Evolutionary conservation across 495 filamentous ascomycete species (phyloP), one percentile per base, ranked within the genome.

Genomic region (Penicillium antarcticum): DNA sequence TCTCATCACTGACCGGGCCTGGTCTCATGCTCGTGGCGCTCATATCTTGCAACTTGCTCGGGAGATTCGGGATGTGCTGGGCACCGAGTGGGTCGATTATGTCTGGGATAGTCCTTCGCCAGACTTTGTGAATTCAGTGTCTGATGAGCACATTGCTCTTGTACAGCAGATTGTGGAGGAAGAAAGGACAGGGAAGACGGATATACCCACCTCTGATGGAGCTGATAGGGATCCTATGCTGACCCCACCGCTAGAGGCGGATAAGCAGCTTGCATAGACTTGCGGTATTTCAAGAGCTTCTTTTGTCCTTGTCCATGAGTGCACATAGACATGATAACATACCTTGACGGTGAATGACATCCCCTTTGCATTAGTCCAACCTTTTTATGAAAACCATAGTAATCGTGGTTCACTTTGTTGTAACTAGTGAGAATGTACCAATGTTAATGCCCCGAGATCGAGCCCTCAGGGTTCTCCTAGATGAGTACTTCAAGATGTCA

Each of bases 71-170:
- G 72, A 81, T 36, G 72, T 84, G 1, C 60, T 94, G 42, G 85
- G 84, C 4, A 24, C 60, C 0, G 67, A 76, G 16, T 91, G 87
- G 84, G 72, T 86, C 21, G 88, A 89, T 53, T 89, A 84, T 58
- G 74, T 73, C 11, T 94, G 89, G 89, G 69, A 69, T 4, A 91
- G 87, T 57, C 87, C 87, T 0, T 70, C 63, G 0, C 62, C 74
- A 11, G 81, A 73, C 3, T 91, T 81, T 53, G 75, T 85, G 34
- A 91, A 89, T 52, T 56, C 62, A n/a, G 49, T 74, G 2, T 53
- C 72, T 4, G 57, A 61, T 0, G 66, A 68, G 14, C 72, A 75
- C 58, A 3, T 68, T 14, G 51, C 60, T 32, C 16, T 55, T 17
- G 10, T 66, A 48, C 34, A 52, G 48, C 38, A 41, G 23, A 42